A percentile compares a stretch with the other conserved stretches of the same genome.
Evolutionary conservation across 2,329 filamentous ascomycete genomes (phyloP).

Genomic region (Cercospora zeina): DNA sequence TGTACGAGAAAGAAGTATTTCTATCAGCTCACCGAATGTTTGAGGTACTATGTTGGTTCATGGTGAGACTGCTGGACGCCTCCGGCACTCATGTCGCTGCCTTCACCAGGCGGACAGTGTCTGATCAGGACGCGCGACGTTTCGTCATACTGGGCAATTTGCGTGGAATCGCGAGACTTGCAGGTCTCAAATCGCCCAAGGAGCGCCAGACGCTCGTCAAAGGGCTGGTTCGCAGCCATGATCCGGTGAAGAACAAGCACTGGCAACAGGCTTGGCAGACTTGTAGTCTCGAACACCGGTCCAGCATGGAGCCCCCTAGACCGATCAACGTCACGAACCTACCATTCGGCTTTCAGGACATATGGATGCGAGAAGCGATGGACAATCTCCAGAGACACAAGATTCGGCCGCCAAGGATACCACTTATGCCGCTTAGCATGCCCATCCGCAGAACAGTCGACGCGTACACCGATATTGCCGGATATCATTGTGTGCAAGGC

Average conservation of each 20-base stretch:
- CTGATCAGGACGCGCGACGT: slow-evolving; percentile 13
- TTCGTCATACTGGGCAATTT: slow-evolving; percentile 16
- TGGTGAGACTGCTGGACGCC: slow-evolving; percentile 10
- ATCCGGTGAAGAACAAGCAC: background rate
- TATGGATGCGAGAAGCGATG: slow-evolving; percentile 16
- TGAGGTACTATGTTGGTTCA: slow-evolving; percentile 17
- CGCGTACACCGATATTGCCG: slow-evolving; percentile 18
- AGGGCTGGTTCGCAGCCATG: background rate
- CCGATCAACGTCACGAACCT: background rate
- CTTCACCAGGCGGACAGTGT: slow-evolving; percentile 6
- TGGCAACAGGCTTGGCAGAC: slow-evolving; percentile 5
- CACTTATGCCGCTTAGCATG: background rate
- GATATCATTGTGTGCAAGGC: slow-evolving; percentile 19
- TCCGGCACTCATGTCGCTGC: slow-evolving; percentile 6
- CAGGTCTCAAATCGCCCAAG: slow-evolving; percentile 1
- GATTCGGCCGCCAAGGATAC: background rate
- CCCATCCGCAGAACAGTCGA: slow-evolving; percentile 12
- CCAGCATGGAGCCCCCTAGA: background rate
- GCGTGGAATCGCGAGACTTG: background rate
- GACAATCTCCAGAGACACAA: background rate
- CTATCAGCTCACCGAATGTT: slow-evolving; percentile 16
- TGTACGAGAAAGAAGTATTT: slow-evolving; percentile 5
- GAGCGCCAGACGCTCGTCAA: slow-evolving; percentile 8
- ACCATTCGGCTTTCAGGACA: slow-evolving; percentile 14
- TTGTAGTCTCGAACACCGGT: background rate